phyloP scores from a whole-genome alignment of 805 yeast species.

The Myxozyma melibiosi region DNA sequence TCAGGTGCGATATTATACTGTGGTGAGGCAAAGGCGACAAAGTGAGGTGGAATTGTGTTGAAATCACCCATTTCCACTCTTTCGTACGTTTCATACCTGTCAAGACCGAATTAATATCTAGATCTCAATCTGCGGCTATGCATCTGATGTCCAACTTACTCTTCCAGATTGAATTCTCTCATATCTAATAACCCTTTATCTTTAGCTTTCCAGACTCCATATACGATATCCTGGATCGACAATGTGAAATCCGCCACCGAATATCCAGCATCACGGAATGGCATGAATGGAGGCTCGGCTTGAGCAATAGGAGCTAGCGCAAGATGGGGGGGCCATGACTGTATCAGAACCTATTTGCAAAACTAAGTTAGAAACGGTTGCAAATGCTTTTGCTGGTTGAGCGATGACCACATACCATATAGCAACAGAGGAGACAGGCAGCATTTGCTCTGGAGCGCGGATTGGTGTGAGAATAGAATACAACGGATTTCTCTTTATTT shows the following conservation, averaged over 20 bases:
- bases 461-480: constrained; percentile 81
- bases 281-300: constrained; percentile 88
- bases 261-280: constrained; percentile 96
- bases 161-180: constrained; percentile 84
- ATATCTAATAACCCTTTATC: constrained; percentile 86
- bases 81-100: constrained; percentile 71
- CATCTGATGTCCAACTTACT: constrained; percentile 56
- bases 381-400: not conserved
- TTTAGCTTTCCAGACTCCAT: constrained; percentile 97
- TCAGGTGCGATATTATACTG: constrained; percentile 45
- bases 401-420: constrained; percentile 55
- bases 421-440: constrained; percentile 90
- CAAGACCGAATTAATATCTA: not conserved
- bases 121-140: too few relatives aligned
- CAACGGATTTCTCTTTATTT: constrained; percentile 85
- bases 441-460: constrained; percentile 87
- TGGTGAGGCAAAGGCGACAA: constrained; percentile 97
- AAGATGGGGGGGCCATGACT: constrained; percentile 98
- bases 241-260: constrained; percentile 92
- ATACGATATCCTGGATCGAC: constrained; percentile 91
- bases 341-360: constrained; percentile 72
- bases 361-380: not conserved
- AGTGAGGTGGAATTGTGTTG: constrained; percentile 86
- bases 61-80: constrained; percentile 97
- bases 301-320: constrained; percentile 93